Base-by-base conservation (phyloP, 768 basidiomycete genomes). In the Bullera alba region DNA sequence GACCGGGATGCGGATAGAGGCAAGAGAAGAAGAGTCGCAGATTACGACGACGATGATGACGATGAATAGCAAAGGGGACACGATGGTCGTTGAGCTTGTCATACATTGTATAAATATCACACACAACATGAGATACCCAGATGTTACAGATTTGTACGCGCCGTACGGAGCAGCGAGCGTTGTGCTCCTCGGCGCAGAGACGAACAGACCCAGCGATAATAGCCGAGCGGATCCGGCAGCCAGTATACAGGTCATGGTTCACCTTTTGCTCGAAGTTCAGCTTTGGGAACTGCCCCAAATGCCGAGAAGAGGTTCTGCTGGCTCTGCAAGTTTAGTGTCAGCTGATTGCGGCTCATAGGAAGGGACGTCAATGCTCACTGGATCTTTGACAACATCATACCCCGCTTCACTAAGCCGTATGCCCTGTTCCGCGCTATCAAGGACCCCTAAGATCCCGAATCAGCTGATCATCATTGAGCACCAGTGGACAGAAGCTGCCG, bases 1-100 rank as follows among this genome's bases (percentile, higher is more conserved):
- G 83, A 61, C 25, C 46, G 51, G 48, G 36, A 56, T 25, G 54
- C 32, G 17, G 49, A 46, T 26, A 45, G 51, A 29, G 42, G 61
- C 38, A 66, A 69, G 48, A 51, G 45, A 44, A 52, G 51, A 42
- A 48, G 46, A 35, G 53, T 50, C 19, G 23, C 32, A 28, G 46
- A 58, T 42, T 41, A 53, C 50, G 50, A 69, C 52, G 58, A 71
- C 27, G 57, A 73, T 53, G 61, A 63, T 51, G 62, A 53, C 42
- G 63, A 58, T 51, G 54, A 58, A 16, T n/a, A n/a, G n/a, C n/a
- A n/a, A n/a, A n/a, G n/a, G n/a, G n/a, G n/a, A n/a, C n/a, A n/a
- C n/a, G n/a, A n/a, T n/a, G n/a, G n/a, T n/a, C n/a, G n/a, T n/a
- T n/a, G n/a, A n/a, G n/a, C n/a, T n/a, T n/a, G n/a, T n/a, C n/a